Percentiles rank a stretch among this genome's conserved stretches.
phyloP scores from a whole-genome alignment of 164 flowering plant species.

The Umbilicus rupestris region DNA sequence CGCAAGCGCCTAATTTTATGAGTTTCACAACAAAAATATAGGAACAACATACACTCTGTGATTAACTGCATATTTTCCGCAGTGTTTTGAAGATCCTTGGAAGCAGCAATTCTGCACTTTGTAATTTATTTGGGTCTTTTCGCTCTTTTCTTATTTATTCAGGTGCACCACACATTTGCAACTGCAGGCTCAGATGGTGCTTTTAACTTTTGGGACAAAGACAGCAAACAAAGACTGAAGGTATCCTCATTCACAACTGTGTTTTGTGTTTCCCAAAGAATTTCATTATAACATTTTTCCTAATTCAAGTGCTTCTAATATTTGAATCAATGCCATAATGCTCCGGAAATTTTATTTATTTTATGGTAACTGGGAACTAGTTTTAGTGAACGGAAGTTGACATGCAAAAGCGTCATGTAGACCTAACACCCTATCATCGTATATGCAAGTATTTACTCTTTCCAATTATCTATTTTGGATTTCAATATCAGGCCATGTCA shows the following conservation, averaged over 20 bases:
- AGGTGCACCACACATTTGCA: conserved; percentile 90
- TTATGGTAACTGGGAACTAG: background rate
- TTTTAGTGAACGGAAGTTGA: background rate
- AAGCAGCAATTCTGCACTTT: background rate
- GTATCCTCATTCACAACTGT: conserved; percentile 17
- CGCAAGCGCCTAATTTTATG: background rate
- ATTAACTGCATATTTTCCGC: background rate
- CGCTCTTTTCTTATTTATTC: conserved; percentile 15
- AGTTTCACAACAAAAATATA: background rate
- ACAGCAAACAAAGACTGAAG: conserved; percentile 96
- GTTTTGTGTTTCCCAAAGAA: background rate
- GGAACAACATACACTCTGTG: too few relatives aligned
- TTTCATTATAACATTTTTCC: background rate
- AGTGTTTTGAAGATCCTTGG: background rate
- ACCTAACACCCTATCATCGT: background rate
- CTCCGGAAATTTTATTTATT: background rate
- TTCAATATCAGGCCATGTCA: conserved; percentile 59
- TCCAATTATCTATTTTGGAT: background rate
- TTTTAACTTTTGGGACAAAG: conserved; percentile 97
- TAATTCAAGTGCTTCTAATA: background rate
- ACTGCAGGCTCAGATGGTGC: conserved; percentile 98
- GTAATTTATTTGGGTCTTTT: background rate
- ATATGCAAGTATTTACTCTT: background rate
- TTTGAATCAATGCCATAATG: background rate
- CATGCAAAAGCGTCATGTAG: background rate